Evolutionary conservation across 345 rosid species (phyloP).

Genomic region (Barbarea vulgaris): DNA sequence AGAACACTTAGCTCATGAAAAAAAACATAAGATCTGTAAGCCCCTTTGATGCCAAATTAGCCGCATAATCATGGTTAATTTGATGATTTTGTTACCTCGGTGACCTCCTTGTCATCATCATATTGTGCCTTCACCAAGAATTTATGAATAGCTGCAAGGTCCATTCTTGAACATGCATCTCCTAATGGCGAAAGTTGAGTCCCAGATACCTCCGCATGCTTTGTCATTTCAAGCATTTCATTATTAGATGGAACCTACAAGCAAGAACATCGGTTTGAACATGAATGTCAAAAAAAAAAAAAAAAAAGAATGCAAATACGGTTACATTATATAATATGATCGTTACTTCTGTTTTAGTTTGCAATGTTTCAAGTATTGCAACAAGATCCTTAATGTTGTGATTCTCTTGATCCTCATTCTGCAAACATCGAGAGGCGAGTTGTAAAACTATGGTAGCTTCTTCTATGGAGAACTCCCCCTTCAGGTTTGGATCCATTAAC

Average conservation of each 20-base stretch:
- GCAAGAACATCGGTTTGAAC: slow-evolving; percentile 7
- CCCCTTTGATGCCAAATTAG: slow-evolving; percentile 13
- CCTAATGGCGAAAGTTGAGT: slow-evolving; percentile 74
- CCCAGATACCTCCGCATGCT: slow-evolving; percentile 52
- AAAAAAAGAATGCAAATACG: background rate
- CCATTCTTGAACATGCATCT: slow-evolving; percentile 83
- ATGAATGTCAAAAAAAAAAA: background rate
- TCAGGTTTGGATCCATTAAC: slow-evolving; percentile 84
- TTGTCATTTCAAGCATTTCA: slow-evolving; percentile 66
- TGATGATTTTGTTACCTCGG: slow-evolving; percentile 54
- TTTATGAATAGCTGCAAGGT: slow-evolving; percentile 83
- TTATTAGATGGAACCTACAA: slow-evolving; percentile 67
- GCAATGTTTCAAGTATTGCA: slow-evolving; percentile 67
- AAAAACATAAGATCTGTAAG: slow-evolving; percentile 2
- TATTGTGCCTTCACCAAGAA: slow-evolving; percentile 71
- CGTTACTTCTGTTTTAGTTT: slow-evolving; percentile 66
- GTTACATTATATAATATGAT: background rate
- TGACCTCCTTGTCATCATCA: slow-evolving; percentile 78
- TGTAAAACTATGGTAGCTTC: slow-evolving; percentile 81
- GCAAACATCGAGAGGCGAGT: slow-evolving; percentile 84
- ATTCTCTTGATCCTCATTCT: slow-evolving; percentile 70
- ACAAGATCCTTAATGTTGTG: slow-evolving; percentile 72
- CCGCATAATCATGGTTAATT: background rate
- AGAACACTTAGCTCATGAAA: slow-evolving; percentile 55
- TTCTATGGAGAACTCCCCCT: slow-evolving; percentile 75